Base-by-base conservation (phyloP, 331 rosid species). In the Arachis monticola region DNA sequence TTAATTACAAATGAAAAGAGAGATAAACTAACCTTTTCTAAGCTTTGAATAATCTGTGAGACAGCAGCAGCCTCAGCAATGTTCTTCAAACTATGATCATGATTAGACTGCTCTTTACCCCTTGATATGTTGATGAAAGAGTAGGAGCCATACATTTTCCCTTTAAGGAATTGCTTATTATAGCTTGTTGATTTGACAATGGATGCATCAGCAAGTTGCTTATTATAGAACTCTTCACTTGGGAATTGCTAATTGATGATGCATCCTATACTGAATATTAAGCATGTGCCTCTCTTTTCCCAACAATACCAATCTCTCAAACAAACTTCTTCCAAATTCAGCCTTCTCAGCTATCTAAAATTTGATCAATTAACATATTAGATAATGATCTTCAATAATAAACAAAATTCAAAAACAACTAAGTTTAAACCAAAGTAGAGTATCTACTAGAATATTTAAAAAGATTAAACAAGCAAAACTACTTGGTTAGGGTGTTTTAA, bases 251-350 rank as follows among this genome's bases (percentile, higher is more conserved):
- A 56, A 88, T 88, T 14, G 89, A 78, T 38, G 92, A 77, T 87
- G 92, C 96, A 91, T 91, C 57, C 96, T 80, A 69, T 85, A 85
- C 45, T 91, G 96, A 65, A 79, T 64, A 50, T 86, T 60, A 70
- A 83, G 83, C 46, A 65, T 50, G n/a, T 74, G 79, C 53, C n/a
- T 75, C 64, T n/a, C 14, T 35, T 32, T 50, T 35, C 79, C 79
- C 64, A 79, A 40, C 38, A 7, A 5, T 5, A 60, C 81, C 30
- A 83, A 63, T 67, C 88, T 85, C 74, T 68, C 76, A 6, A 85
- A 85, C 68, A 85, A 62, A 35, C 88, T 85, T 64, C 86, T 85
- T 73, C 88, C 86, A 50, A 72, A 82, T 59, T 70, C 86, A 46
- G 84, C 86, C 46, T 12, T 59, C 0, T 64, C 78, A 61, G 80